These are phyloP conservation scores for Striga asiatica DNA, from an alignment of 257 asterid genomes.

Conservation along the genomic window DNA sequence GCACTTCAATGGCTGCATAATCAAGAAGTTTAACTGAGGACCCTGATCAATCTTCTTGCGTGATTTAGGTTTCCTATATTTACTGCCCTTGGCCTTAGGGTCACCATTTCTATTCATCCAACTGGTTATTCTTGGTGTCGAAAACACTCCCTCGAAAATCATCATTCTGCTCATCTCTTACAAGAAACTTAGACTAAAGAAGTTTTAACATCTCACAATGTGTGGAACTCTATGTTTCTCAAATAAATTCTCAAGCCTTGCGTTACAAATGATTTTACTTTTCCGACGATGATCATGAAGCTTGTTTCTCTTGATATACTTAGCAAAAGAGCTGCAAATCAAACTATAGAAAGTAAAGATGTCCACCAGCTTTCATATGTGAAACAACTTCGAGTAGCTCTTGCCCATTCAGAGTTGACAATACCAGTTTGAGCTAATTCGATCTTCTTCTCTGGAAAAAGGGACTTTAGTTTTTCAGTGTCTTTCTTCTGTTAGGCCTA, in stretches of 20 bases:
- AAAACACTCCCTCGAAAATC: conserved; percentile 84
- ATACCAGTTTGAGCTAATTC: conserved; percentile 20
- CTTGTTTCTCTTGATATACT: conserved; percentile 77
- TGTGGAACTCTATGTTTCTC: conserved; percentile 92
- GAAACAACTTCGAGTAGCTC: conserved; percentile 88
- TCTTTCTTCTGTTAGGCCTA: conserved; percentile 59
- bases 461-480: conserved; percentile 42
- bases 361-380: conserved; percentile 87
- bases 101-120: conserved; percentile 53
- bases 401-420: conserved; percentile 68
- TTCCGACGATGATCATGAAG: conserved; percentile 89
- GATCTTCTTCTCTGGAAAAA: conserved; percentile 30
- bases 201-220: conserved; percentile 99
- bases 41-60: conserved; percentile 61
- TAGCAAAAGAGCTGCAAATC: conserved; percentile 96
- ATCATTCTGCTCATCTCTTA: conserved; percentile 72
- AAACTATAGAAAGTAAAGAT: conserved; percentile 63
- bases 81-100: conserved; percentile 35
- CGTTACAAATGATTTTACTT: conserved; percentile 88
- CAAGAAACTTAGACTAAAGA: conserved; percentile 79
- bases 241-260: conserved; percentile 70
- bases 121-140: conserved; percentile 67
- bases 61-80: conserved; percentile 65
- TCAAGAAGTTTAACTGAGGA: conserved; percentile 83
- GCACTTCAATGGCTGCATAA: conserved; percentile 91